Conservation (phyloP, 331 rosid genomes). For the Malus hybrid region DNA sequence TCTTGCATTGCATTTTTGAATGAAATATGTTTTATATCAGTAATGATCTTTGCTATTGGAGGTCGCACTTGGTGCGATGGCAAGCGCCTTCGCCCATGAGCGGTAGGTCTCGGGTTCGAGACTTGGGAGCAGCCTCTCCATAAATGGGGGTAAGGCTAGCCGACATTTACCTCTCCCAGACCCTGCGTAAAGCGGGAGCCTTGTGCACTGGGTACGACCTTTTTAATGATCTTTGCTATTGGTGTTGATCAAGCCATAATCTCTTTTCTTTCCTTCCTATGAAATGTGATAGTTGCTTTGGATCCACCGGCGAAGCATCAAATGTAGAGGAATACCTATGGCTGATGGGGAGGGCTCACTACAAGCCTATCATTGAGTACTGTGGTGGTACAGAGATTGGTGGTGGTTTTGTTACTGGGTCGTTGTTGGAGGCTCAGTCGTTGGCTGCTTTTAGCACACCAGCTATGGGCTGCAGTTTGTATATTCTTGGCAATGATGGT, state of each 20-base stretch:
- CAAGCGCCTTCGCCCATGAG: too few species aligned
- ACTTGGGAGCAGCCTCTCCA: too few species aligned
- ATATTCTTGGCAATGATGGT: conserved; percentile 66
- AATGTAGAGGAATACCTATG: conserved; percentile 89
- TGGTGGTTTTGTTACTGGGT: conserved; percentile 83
- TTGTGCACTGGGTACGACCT: too few species aligned
- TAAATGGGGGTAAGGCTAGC: too few species aligned
- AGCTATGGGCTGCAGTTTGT: conserved; percentile 77
- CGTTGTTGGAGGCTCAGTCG: conserved; percentile 82
- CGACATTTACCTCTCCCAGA: too few species aligned
- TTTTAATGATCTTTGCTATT: background rate
- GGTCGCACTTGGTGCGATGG: too few species aligned
- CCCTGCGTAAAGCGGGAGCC: too few species aligned
- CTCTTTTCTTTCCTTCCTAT: conserved; percentile 2
- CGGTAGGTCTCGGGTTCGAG: too few species aligned
- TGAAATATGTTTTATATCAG: background rate
- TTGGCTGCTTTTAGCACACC: conserved; percentile 97
- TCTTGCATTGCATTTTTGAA: conserved; percentile 5
- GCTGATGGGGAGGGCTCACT: conserved; percentile 92
- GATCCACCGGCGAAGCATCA: conserved; percentile 94
- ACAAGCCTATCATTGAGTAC: conserved; percentile 87
- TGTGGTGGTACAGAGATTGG: conserved; percentile 99
- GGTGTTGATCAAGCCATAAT: background rate
- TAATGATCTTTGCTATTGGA: background rate
- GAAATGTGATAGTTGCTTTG: conserved; percentile 61